Evolutionary conservation across 1,139 yeast species (phyloP), one percentile per base, ranked within the genome.

Genomic region (Yamadazyma songkhlaensis): DNA sequence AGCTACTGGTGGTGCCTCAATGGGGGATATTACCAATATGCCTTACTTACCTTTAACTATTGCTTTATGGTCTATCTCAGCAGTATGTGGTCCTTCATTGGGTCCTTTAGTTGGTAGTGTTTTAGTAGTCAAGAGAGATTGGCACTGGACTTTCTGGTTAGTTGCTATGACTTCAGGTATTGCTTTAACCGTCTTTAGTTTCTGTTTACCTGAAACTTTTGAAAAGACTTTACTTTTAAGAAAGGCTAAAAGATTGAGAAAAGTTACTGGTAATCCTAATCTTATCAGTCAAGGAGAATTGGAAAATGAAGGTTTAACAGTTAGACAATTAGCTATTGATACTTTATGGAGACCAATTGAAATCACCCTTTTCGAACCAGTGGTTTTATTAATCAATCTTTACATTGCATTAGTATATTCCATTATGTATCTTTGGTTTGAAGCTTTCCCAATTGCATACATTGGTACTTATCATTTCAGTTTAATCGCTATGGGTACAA

Each of bases 401-500:
- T 79, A 80, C 53, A 60, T 74, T 46, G 72, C 82, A 2, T 57
- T 80, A 49, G 64, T 74, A 13, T 80, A 79, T 54, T 71, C 81
- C 22, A 57, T 76, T 25, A 54, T 75, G 53, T 80, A 79, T 50
- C 59, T 79, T 35, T 79, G 75, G 67, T 77, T 80, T 48, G 85
- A 80, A 54, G 81, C 79, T 1, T 74, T 76, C 55, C 85, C 86
- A 8, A 64, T 79, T 36, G 78, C 77, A 1, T 79, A 72, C 45
- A 39, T 47, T 8, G 74, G 62, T 3, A 51, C 64, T 25, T 64
- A 74, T 46, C 53, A 64, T 34, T 79, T 80, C 54, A 71, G 77
- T n/a, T 47, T 64, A 29, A 62, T 79, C 12, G 72, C 73, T 37
- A 51, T 62, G 51, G 84, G 84, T 21, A 58, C 64, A 4, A 55